Evolutionary conservation across 1,284 basidiomycete species (phyloP).

Genomic region (Tilletia horrida): DNA sequence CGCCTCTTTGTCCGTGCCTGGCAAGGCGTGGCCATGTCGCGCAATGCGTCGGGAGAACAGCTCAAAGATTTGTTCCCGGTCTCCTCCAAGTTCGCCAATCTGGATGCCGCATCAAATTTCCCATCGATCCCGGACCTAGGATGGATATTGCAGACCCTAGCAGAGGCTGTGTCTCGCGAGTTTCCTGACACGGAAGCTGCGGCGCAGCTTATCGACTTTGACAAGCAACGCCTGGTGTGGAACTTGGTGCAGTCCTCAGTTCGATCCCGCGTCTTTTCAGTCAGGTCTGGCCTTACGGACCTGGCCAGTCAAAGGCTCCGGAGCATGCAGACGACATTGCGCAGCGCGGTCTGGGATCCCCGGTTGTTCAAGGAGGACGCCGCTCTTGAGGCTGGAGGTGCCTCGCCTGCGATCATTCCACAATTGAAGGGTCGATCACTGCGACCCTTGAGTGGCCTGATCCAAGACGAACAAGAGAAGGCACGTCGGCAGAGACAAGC

Average conservation of each 20-base stretch:
- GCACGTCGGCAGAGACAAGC: conserved; percentile 38
- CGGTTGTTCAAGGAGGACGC: conserved; percentile 44
- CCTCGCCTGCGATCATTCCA: conserved; percentile 25
- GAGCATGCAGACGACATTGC: conserved; percentile 38
- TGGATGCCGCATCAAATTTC: not conserved
- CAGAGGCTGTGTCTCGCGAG: conserved; percentile 33
- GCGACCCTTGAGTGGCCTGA: conserved; percentile 33
- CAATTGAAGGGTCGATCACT: conserved; percentile 26
- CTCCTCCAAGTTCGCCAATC: not conserved
- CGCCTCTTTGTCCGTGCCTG: conserved; percentile 45
- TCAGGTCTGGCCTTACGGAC: conserved; percentile 31
- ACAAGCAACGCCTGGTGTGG: conserved; percentile 44
- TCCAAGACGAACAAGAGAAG: conserved; percentile 45
- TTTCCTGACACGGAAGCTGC: conserved; percentile 23
- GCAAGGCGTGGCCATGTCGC: conserved; percentile 40
- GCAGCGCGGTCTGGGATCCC: conserved; percentile 44
- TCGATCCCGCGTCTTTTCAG: conserved; percentile 22
- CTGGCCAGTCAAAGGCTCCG: conserved; percentile 41
- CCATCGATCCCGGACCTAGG: conserved; percentile 46
- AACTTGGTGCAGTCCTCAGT: conserved; percentile 43
- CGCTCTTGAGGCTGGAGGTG: conserved; percentile 37
- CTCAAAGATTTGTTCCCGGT: conserved; percentile 24
- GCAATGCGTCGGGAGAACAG: conserved; percentile 33
- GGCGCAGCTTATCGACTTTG: conserved; percentile 42
- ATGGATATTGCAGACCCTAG: conserved; percentile 48